Percentiles rank a stretch among this genome's conserved stretches.
These are phyloP conservation scores for Rickenella mellea DNA, from an alignment of 768 basidiomycete species.

Conservation along the genomic window DNA sequence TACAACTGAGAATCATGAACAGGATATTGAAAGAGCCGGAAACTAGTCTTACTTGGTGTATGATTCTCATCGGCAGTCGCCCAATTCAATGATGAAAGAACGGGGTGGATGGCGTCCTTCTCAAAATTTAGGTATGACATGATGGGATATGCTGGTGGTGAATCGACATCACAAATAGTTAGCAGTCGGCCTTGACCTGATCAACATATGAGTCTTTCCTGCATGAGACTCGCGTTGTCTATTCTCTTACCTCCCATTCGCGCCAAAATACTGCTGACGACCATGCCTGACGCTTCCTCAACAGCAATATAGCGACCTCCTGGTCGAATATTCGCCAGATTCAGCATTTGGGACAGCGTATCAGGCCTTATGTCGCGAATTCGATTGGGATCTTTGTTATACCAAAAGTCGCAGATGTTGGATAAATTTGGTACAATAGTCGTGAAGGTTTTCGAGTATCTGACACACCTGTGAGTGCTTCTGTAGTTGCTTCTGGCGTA, in stretches of 20 bases:
- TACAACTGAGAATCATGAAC: constrained; percentile 29
- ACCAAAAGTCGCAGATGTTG: constrained; percentile 88
- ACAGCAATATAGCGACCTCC: constrained; percentile 84
- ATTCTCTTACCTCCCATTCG: constrained; percentile 64
- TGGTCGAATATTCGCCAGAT: constrained; percentile 72
- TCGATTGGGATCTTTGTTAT: constrained; percentile 69
- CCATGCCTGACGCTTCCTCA: constrained; percentile 84
- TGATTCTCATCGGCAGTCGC: constrained; percentile 76
- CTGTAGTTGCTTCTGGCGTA: too few species aligned
- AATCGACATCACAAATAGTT: constrained; percentile 82
- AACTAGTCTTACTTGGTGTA: constrained; percentile 39
- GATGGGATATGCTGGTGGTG: constrained; percentile 85
- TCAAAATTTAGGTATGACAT: constrained; percentile 81
- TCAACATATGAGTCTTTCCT: not conserved
- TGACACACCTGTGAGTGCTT: too few species aligned
- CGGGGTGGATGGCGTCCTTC: constrained; percentile 36
- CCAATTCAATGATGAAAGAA: constrained; percentile 79
- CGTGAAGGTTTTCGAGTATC: constrained; percentile 81
- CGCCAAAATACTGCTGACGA: constrained; percentile 79
- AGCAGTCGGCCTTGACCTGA: constrained; percentile 74
- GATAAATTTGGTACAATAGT: constrained; percentile 81
- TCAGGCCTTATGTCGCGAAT: constrained; percentile 83
- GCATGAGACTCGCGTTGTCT: not conserved
- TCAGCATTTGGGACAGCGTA: constrained; percentile 81
- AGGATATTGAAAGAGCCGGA: constrained; percentile 6